Evolutionary conservation across 1,139 yeast genomes (phyloP).

Genomic region (Blastobotrys capitulatus): DNA sequence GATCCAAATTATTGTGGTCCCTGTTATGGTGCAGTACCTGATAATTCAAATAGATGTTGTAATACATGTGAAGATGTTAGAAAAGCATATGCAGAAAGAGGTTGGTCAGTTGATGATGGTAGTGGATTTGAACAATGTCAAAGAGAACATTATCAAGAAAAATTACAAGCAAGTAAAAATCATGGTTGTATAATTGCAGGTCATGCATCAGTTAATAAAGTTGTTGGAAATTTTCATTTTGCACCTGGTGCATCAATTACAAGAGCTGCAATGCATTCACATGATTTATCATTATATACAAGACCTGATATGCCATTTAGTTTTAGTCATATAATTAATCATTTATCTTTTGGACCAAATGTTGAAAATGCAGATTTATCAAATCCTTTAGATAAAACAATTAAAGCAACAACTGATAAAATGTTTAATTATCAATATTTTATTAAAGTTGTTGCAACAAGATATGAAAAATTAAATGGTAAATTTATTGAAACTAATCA

Average conservation of each 20-base stretch:
- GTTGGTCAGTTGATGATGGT: conserved; percentile 93
- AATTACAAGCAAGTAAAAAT: conserved; percentile 50
- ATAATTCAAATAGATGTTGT: conserved; percentile 54
- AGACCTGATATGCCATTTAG: conserved; percentile 50
- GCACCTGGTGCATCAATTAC: conserved; percentile 82
- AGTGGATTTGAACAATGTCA: conserved; percentile 84
- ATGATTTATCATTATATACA: conserved; percentile 71
- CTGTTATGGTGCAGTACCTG: conserved; percentile 79
- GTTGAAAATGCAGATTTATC: conserved; percentile 28
- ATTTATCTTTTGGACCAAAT: conserved; percentile 75
- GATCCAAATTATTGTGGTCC: conserved; percentile 69
- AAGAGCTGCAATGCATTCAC: conserved; percentile 56
- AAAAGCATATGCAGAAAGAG: conserved; percentile 65
- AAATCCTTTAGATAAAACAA: conserved; percentile 67
- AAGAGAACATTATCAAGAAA: conserved; percentile 70
- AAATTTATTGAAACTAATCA: conserved; percentile 74
- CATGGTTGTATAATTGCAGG: conserved; percentile 93
- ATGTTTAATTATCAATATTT: conserved; percentile 69
- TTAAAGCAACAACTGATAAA: conserved; percentile 43
- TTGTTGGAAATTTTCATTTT: conserved; percentile 87
- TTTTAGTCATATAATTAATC: conserved; percentile 67
- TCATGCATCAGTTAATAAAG: conserved; percentile 70
- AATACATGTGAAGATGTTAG: conserved; percentile 80
- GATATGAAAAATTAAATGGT: conserved; percentile 63
- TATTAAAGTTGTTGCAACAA: conserved; percentile 84